Evolutionary conservation across 2,329 filamentous ascomycete species (phyloP).

Genomic region (Trichophyton mentagrophytes): DNA sequence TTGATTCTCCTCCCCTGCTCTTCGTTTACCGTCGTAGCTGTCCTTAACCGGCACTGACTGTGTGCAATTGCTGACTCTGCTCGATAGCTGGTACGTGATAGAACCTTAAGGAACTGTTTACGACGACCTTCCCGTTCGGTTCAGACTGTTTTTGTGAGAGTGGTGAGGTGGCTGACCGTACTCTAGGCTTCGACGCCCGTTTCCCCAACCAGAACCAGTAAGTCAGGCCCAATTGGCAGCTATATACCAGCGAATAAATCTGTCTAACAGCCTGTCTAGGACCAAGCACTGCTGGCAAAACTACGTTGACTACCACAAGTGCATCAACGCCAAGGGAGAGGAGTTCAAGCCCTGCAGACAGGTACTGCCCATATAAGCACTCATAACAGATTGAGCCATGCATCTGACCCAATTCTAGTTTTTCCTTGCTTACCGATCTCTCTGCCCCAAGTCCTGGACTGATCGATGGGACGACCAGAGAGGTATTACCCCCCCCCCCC

Average conservation of each 20-base stretch:
- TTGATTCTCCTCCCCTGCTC: conserved; percentile 13
- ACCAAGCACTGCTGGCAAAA: conserved; percentile 99
- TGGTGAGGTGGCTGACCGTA: not conserved
- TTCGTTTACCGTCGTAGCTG: not conserved
- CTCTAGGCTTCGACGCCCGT: conserved; percentile 86
- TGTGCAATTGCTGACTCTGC: conserved; percentile 9
- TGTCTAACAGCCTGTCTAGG: conserved; percentile 22
- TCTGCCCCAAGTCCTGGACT: conserved; percentile 93
- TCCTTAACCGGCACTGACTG: conserved; percentile 6
- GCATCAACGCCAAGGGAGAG: conserved; percentile 95
- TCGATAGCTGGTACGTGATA: conserved; percentile 37
- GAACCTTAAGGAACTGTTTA: not conserved
- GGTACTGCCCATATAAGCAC: conserved; percentile 43
- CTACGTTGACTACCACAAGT: conserved; percentile 99
- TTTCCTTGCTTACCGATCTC: conserved; percentile 87
- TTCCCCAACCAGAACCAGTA: conserved; percentile 86
- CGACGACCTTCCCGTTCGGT: not conserved
- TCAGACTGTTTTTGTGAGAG: not conserved
- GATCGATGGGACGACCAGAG: conserved; percentile 95
- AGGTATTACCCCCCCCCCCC: conserved; percentile 53
- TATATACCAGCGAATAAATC: not conserved
- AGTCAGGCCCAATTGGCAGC: conserved; percentile 13
- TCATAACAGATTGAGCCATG: not conserved
- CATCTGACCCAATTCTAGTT: conserved; percentile 48
- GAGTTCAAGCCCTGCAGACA: conserved; percentile 95